A percentile compares a stretch with the other conserved stretches of the same genome.
phyloP scores from a whole-genome alignment of 495 filamentous ascomycete genomes.

The Talaromyces borbonicus region DNA sequence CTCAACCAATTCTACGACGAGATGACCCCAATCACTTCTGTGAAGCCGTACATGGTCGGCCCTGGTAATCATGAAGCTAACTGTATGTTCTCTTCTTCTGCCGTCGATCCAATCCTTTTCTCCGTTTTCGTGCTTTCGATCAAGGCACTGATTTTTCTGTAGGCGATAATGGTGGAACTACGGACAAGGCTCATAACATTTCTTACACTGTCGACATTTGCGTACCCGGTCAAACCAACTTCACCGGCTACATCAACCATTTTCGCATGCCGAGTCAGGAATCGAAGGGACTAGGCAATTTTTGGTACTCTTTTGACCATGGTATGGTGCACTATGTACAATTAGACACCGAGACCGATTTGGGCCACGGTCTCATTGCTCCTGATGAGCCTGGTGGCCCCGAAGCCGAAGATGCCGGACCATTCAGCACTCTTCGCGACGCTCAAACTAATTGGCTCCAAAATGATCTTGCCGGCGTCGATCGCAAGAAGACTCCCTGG shows the following conservation, averaged over 20 bases:
- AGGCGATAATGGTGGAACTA: constrained; percentile 13
- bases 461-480: constrained; percentile 35
- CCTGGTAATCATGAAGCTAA: constrained; percentile 37
- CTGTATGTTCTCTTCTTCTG: no score
- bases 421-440: constrained; percentile 25
- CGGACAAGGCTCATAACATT: not conserved
- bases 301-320: constrained; percentile 51
- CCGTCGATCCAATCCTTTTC: no score
- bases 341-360: constrained; percentile 42
- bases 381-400: constrained; percentile 33
- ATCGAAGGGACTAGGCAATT: constrained; percentile 37
- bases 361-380: constrained; percentile 20
- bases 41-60: constrained; percentile 33
- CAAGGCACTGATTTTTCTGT: not conserved
- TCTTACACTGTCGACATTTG: constrained; percentile 15
- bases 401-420: constrained; percentile 27
- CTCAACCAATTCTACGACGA: constrained; percentile 35
- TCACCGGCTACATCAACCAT: constrained; percentile 40
- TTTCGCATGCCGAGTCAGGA: constrained; percentile 42
- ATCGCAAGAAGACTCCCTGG: constrained; percentile 38
- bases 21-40: constrained; percentile 18
- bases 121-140: no score
- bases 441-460: constrained; percentile 38
- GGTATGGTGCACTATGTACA: constrained; percentile 41
- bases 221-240: constrained; percentile 36